A percentile compares a stretch with the other conserved stretches of the same genome.
These are phyloP conservation scores for Neodidymelliopsis sp. DNA, from an alignment of 2,329 filamentous ascomycete genomes.

Conservation along the genomic window DNA sequence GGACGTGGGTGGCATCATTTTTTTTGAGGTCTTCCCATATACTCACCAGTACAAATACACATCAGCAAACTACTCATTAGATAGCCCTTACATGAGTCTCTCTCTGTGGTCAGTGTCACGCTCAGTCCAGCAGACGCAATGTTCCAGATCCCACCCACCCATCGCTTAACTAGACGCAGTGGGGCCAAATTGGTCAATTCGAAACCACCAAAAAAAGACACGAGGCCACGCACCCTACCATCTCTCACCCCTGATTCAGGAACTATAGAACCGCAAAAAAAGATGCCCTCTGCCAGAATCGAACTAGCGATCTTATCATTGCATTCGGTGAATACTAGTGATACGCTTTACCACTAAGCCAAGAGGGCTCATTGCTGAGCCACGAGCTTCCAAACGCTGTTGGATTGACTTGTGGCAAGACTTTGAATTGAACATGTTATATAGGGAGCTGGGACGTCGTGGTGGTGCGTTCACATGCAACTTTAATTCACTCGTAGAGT, in stretches of 20 bases:
- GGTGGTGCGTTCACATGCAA: background rate
- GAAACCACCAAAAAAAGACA: background rate
- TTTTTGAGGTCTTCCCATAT: background rate
- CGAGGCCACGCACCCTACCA: too few species aligned
- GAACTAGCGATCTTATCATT: conserved; percentile 24
- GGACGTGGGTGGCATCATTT: too few species aligned
- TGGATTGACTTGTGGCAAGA: conserved; percentile 11
- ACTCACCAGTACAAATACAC: too few species aligned
- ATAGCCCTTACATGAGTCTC: too few species aligned
- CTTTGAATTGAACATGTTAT: background rate
- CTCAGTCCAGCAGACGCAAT: too few species aligned
- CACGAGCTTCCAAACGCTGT: conserved; percentile 5
- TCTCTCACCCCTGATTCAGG: too few species aligned
- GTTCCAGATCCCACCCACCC: too few species aligned
- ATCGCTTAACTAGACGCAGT: too few species aligned
- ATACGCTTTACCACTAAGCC: conserved; percentile 24
- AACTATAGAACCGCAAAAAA: background rate
- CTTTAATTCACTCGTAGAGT: background rate
- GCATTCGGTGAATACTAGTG: conserved; percentile 18
- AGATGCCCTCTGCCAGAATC: conserved; percentile 19
- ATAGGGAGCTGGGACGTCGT: background rate
- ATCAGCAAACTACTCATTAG: too few species aligned
- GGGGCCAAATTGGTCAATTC: background rate
- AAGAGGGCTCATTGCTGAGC: conserved; percentile 12
- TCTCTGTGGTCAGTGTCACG: too few species aligned